Percentiles rank a stretch among this genome's conserved stretches.
Evolutionary conservation across 2,329 filamentous ascomycete genomes (phyloP).

Genomic region (Bipolaris gigantea): DNA sequence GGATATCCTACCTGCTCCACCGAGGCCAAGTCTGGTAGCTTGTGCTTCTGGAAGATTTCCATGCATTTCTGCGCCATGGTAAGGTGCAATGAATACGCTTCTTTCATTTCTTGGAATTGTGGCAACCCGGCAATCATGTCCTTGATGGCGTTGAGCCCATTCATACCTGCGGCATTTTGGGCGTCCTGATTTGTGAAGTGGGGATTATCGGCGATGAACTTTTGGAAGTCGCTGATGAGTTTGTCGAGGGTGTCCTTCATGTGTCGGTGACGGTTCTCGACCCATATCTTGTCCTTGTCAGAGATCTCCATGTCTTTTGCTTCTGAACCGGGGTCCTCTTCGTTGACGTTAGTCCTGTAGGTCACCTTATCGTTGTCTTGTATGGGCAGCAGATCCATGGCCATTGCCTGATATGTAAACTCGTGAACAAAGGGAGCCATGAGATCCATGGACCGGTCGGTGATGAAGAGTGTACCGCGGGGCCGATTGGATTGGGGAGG

Average conservation of each 20-base stretch:
- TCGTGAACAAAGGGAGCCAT: conserved; percentile 88
- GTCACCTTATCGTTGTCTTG: conserved; percentile 86
- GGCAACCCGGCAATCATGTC: conserved; percentile 95
- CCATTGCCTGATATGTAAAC: conserved; percentile 99
- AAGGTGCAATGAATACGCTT: conserved; percentile 89
- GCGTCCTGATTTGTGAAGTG: conserved; percentile 79
- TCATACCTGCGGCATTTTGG: conserved; percentile 73
- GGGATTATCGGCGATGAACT: conserved; percentile 86
- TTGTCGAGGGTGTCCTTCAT: conserved; percentile 99
- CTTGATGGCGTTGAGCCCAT: conserved; percentile 87
- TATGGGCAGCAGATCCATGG: conserved; percentile 86
- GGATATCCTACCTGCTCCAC: conserved; percentile 70
- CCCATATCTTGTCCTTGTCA: conserved; percentile 93
- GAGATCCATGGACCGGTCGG: conserved; percentile 91
- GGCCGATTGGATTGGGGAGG: conserved; percentile 78
- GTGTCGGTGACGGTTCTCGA: conserved; percentile 89
- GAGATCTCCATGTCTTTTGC: conserved; percentile 88
- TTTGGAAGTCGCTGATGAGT: conserved; percentile 88
- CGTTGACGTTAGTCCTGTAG: conserved; percentile 78
- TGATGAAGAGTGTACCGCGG: conserved; percentile 79
- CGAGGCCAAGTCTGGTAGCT: conserved; percentile 82
- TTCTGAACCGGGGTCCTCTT: conserved; percentile 69
- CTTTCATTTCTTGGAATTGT: conserved; percentile 94
- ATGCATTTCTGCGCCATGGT: conserved; percentile 98
- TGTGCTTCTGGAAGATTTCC: conserved; percentile 84